Conservation (phyloP, 176 grass and related monocot genomes). For the Ampelocalamus luodianensis region DNA sequence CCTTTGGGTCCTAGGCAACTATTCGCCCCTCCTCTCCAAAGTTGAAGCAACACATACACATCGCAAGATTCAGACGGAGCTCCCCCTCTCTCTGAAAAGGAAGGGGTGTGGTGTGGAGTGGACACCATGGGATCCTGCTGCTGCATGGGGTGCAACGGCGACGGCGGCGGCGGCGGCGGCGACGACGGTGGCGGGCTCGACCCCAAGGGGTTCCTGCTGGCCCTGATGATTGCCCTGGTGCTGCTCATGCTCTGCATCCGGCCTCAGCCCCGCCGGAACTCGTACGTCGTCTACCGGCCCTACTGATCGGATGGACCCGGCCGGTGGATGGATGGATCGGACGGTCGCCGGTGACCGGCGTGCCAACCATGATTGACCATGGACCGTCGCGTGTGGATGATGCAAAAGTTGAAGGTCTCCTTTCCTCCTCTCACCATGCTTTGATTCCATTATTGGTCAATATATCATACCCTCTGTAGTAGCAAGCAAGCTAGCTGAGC, state of each 20-base stretch:
- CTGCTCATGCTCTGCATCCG: conserved; percentile 68
- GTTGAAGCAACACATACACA: conserved; percentile 10
- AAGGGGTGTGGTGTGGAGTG: neutral
- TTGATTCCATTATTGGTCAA: conserved; percentile 1
- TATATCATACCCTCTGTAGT: neutral
- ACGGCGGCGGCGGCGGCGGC: neutral
- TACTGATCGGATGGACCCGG: conserved; percentile 27
- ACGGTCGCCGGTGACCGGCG: neutral
- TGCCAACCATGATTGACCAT: conserved; percentile 11
- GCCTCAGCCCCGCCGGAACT: conserved; percentile 58
- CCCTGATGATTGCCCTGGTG: conserved; percentile 75
- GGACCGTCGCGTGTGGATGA: neutral
- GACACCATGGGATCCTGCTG: conserved; percentile 66
- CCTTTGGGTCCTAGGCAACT: conserved; percentile 43
- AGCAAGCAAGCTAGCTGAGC: neutral
- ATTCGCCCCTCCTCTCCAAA: conserved; percentile 11
- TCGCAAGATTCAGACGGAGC: conserved; percentile 6
- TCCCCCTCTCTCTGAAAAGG: neutral
- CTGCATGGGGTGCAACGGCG: conserved; percentile 49
- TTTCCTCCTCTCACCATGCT: conserved; percentile 4
- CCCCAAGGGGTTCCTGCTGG: conserved; percentile 62
- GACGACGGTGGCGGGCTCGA: conserved; percentile 21
- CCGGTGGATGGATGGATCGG: neutral
- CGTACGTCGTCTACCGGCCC: conserved; percentile 54
- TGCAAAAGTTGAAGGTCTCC: conserved; percentile 9